Conservation (phyloP, 2,329 filamentous ascomycete species). For the Tympanopsis confertula region DNA sequence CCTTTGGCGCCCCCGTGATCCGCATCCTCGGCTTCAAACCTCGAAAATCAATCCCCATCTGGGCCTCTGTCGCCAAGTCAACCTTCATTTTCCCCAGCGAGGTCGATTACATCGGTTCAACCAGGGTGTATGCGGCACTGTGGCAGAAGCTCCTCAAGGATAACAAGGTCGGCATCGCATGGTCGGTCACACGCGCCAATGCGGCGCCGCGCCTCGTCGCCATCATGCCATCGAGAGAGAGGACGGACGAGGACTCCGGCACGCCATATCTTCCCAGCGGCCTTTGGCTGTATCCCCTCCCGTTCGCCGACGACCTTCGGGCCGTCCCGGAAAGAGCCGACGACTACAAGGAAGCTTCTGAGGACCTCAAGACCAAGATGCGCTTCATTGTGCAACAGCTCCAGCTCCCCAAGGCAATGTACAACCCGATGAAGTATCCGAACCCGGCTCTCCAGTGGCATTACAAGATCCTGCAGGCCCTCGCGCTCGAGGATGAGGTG, state of each 20-base stretch:
- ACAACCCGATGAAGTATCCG: conserved; percentile 77
- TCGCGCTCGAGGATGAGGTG: conserved; percentile 84
- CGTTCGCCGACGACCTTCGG: conserved; percentile 80
- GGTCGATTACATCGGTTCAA: conserved; percentile 78
- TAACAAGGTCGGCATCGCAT: conserved; percentile 74
- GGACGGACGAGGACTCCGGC: conserved; percentile 49
- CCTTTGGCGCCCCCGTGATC: conserved; percentile 73
- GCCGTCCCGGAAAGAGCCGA: conserved; percentile 52
- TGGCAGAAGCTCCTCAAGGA: conserved; percentile 75
- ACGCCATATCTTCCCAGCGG: conserved; percentile 68
- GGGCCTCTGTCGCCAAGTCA: conserved; percentile 77
- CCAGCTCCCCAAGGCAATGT: conserved; percentile 74
- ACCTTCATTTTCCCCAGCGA: conserved; percentile 92
- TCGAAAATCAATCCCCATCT: conserved; percentile 59
- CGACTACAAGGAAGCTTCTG: conserved; percentile 41
- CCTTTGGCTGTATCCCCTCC: conserved; percentile 78
- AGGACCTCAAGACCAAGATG: conserved; percentile 71
- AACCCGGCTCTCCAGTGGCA: conserved; percentile 95
- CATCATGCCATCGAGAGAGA: conserved; percentile 64
- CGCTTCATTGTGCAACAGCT: conserved; percentile 71
- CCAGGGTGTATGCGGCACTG: conserved; percentile 79
- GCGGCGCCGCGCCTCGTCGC: conserved; percentile 70
- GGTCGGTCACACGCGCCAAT: conserved; percentile 77
- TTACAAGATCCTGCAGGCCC: conserved; percentile 82
- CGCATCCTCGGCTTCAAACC: conserved; percentile 92